A percentile compares a stretch with the other conserved stretches of the same genome.
phyloP scores from a whole-genome alignment of 2,329 filamentous ascomycete species.

The Dactylella cylindrospora region DNA sequence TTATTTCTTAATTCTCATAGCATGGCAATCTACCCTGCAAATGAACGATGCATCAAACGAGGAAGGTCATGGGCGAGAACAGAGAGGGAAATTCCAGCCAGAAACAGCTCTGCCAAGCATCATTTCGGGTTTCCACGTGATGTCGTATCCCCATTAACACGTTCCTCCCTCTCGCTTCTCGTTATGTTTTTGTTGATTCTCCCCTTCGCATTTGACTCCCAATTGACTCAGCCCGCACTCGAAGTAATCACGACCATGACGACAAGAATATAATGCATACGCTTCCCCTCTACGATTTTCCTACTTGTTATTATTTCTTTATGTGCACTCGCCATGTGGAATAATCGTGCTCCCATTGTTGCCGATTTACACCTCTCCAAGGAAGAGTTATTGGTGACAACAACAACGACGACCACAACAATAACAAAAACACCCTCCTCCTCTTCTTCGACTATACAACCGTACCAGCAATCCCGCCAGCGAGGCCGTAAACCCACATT shows the following conservation, averaged over 20 bases:
- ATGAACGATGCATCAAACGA: too few relatives aligned
- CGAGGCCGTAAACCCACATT: slow-evolving; percentile 27
- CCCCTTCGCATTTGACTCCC: neutral
- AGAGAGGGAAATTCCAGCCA: too few relatives aligned
- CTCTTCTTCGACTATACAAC: neutral
- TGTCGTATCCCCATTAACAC: slow-evolving; percentile 19
- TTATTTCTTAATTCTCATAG: too few relatives aligned
- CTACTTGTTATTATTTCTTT: slow-evolving; percentile 4
- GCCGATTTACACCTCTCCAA: neutral
- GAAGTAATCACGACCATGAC: too few relatives aligned
- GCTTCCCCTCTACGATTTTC: slow-evolving; percentile 16
- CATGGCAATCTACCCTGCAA: too few relatives aligned
- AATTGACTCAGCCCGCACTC: too few relatives aligned
- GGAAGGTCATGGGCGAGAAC: too few relatives aligned
- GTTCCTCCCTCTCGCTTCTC: neutral
- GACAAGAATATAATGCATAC: neutral
- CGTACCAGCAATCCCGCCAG: slow-evolving; percentile 16
- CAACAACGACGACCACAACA: too few relatives aligned
- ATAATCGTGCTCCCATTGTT: slow-evolving; percentile 1
- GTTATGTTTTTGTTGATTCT: slow-evolving; percentile 15
- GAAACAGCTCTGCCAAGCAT: too few relatives aligned
- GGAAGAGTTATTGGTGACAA: too few relatives aligned
- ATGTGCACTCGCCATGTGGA: slow-evolving; percentile 2
- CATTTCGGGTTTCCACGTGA: slow-evolving; percentile 21
- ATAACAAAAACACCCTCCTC: too few relatives aligned